Evolutionary conservation across 352 stramenopile species (phyloP), one percentile per base, ranked within the genome.

Genomic region (Pythium chondricola): DNA sequence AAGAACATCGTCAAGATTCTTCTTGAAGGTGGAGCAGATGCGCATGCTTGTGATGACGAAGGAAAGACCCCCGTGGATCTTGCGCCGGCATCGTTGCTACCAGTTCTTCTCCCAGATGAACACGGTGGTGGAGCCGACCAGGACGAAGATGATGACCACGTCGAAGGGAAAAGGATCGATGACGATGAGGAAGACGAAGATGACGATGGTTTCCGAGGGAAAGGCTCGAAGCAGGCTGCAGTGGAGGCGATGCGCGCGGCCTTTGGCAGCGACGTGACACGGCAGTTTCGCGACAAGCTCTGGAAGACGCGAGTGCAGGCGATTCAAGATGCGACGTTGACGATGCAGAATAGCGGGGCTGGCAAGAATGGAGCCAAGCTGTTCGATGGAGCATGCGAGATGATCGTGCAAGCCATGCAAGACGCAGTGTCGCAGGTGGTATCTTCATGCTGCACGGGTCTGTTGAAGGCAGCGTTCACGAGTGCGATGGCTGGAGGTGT

Each of bases 401-500:
- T 92, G 67, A 72, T 88, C 22, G 52, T 71, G 25, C 10, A 78
- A 1, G 69, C 67, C 0, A 49, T 87, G 0, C 62, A 85, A 14
- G 80, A 92, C 42, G 63, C 69, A 2, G 77, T 92, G 0, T 68
- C 69, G 0, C 80, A 92, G 52, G 80, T 92, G 6, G 70, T 71
- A 9, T 85, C 75, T 0, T 57, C 47, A 25, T 83, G 71, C 25
- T 86, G 71, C 27, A 88, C 67, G 4, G 54, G 66, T 10, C 59
- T 93, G 0, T 52, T 90, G 6, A 83, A 85, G 46, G 58, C 63
- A 5, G 69, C 74, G 0, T 88, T 92, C 47, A 77, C 61, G 30
- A 56, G 71, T 4, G 69, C 58, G 2, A 83, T 90, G 67, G 27
- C 40, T 16, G 46, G 53, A 1, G 62, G 56, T 16, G 61, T 75